Evolutionary conservation across 2,329 filamentous ascomycete species (phyloP).

Genomic region (Aureobasidium vineae): DNA sequence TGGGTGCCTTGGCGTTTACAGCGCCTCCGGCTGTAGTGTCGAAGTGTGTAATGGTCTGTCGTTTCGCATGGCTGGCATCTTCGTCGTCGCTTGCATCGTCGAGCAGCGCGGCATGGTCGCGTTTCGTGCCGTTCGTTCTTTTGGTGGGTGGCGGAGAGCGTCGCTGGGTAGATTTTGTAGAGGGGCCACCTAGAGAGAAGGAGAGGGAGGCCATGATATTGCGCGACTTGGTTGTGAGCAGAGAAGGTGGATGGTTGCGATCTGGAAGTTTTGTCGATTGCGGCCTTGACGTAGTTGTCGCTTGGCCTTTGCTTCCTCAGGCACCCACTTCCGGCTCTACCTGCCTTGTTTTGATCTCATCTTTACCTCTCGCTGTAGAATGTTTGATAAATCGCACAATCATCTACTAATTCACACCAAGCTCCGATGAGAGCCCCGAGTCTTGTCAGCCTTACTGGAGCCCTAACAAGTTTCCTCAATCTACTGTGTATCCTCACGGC

Average conservation of each 20-base stretch:
- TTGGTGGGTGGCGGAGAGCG: background rate
- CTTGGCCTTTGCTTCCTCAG: background rate
- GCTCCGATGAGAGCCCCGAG: background rate
- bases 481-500: background rate
- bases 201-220: conserved; percentile 16
- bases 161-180: background rate
- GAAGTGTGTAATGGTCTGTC: conserved; percentile 55
- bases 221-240: background rate
- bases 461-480: background rate
- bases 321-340: background rate
- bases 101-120: conserved; percentile 42
- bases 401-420: background rate
- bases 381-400: background rate
- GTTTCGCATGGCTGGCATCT: conserved; percentile 50
- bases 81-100: conserved; percentile 54
- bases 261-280: background rate
- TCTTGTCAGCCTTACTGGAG: too few relatives aligned
- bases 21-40: conserved; percentile 53
- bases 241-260: background rate
- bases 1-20: conserved; percentile 42
- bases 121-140: conserved; percentile 39
- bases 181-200: conserved; percentile 9
- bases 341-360: too few relatives aligned
- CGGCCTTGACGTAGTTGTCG: conserved; percentile 12
- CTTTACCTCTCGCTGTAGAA: background rate